Conservation (phyloP, 1,284 basidiomycete genomes). For the Boletus subluridellus region DNA sequence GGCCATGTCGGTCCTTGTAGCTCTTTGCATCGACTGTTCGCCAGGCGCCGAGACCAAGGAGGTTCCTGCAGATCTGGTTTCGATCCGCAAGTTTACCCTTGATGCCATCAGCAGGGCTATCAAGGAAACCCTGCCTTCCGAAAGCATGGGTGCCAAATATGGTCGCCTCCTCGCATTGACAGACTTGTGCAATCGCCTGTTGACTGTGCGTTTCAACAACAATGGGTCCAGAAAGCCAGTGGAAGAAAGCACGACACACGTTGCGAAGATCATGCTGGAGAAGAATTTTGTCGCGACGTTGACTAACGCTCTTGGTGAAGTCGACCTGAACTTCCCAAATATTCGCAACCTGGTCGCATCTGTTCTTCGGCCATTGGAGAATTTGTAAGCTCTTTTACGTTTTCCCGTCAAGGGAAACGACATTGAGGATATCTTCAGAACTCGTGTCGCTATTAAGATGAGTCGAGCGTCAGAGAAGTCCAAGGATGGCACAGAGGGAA, state of each 20-base stretch:
- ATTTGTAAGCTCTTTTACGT: slow-evolving; percentile 57
- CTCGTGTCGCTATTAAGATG: slow-evolving; percentile 97
- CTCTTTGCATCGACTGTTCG: slow-evolving; percentile 83
- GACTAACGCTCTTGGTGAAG: slow-evolving; percentile 86
- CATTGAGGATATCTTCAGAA: slow-evolving; percentile 45
- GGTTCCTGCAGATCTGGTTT: slow-evolving; percentile 71
- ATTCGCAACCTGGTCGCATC: slow-evolving; percentile 82
- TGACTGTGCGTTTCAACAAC: slow-evolving; percentile 74
- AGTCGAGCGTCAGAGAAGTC: slow-evolving; percentile 73
- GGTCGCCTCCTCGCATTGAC: slow-evolving; percentile 85
- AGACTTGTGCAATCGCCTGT: slow-evolving; percentile 84
- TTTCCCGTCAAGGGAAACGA: not conserved
- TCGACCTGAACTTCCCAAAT: slow-evolving; percentile 95
- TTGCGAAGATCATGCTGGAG: slow-evolving; percentile 98
- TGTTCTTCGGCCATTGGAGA: slow-evolving; percentile 86
- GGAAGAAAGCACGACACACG: slow-evolving; percentile 84
- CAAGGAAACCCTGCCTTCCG: slow-evolving; percentile 72
- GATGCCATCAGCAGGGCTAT: slow-evolving; percentile 86
- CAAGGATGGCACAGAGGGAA: slow-evolving; percentile 55
- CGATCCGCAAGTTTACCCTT: slow-evolving; percentile 85
- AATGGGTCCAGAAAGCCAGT: slow-evolving; percentile 55
- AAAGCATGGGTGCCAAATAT: slow-evolving; percentile 77
- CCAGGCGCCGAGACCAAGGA: slow-evolving; percentile 71
- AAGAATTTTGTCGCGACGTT: slow-evolving; percentile 92
- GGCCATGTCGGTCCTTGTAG: slow-evolving; percentile 90